phyloP scores from a whole-genome alignment of 352 stramenopile genomes.

The Blastocystis sp. region DNA sequence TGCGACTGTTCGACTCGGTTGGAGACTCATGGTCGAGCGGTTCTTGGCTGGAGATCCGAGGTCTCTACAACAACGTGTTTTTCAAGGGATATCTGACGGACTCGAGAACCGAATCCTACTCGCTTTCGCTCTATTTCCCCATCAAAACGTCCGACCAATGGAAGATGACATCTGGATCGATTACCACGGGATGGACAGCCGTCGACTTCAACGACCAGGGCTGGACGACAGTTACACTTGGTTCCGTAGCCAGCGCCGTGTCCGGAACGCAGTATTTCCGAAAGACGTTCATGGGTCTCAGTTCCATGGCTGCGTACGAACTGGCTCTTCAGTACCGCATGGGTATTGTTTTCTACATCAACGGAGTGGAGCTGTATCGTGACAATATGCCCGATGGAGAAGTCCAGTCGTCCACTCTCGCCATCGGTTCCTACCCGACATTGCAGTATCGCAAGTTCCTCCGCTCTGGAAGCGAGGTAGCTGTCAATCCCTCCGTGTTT shows the following conservation, averaged over 20 bases:
- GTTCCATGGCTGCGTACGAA: background rate
- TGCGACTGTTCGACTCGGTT: background rate
- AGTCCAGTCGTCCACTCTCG: background rate
- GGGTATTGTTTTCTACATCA: conserved; percentile 47
- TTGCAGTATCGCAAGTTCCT: background rate
- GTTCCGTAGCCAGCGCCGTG: background rate
- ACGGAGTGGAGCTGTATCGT: conserved; percentile 28
- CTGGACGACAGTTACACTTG: background rate
- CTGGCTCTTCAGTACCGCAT: background rate
- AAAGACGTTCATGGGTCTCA: background rate
- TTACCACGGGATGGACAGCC: background rate
- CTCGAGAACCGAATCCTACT: background rate
- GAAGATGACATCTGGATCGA: background rate
- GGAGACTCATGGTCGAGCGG: background rate
- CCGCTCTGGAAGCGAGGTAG: background rate
- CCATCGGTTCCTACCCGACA: background rate
- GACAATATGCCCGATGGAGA: conserved; percentile 33
- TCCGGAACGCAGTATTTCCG: conserved; percentile 53
- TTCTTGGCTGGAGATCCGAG: background rate
- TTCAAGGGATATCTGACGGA: conserved; percentile 18
- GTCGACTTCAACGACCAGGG: background rate
- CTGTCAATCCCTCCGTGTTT: background rate
- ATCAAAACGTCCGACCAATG: background rate
- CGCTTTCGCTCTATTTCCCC: background rate
- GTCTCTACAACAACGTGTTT: conserved; percentile 15